A percentile compares a stretch with the other conserved stretches of the same genome.
These are phyloP conservation scores for Coniella lustricola DNA, from an alignment of 2,329 filamentous ascomycete species.

Conservation along the genomic window DNA sequence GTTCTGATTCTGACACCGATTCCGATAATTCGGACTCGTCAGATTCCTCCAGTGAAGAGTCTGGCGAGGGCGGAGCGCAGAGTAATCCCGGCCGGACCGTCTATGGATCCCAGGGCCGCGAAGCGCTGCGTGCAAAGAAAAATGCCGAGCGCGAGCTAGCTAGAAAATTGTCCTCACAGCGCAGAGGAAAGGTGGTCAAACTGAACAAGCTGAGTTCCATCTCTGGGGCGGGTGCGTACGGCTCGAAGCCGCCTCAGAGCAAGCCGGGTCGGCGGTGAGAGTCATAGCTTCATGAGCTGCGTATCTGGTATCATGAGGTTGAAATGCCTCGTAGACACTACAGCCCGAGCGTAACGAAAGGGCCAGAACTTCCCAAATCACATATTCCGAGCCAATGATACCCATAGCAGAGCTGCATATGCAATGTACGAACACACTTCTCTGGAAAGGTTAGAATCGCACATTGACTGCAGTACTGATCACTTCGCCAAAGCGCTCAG, in stretches of 20 bases:
- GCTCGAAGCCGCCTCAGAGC: neutral
- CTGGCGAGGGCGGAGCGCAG: conserved; percentile 25
- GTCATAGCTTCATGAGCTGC: neutral
- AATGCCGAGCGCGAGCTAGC: conserved; percentile 40
- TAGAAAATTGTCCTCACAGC: conserved; percentile 47
- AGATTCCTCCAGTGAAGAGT: conserved; percentile 29
- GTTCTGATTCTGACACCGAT: conserved; percentile 9
- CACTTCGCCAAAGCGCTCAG: no score
- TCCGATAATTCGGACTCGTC: conserved; percentile 30
- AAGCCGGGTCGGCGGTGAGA: conserved; percentile 6
- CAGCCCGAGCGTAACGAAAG: no score
- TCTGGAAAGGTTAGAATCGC: no score
- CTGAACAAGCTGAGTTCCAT: conserved; percentile 57
- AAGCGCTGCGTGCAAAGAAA: conserved; percentile 27
- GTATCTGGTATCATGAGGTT: no score
- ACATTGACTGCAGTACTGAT: no score
- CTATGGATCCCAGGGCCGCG: conserved; percentile 9
- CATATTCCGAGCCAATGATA: no score
- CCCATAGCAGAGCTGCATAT: no score
- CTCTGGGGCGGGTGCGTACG: conserved; percentile 34
- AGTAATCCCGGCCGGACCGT: conserved; percentile 5
- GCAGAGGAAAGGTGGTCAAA: conserved; percentile 60
- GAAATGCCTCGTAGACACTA: no score
- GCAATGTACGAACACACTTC: no score
- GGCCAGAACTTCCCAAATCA: no score